A percentile compares a stretch with the other conserved stretches of the same genome.
Conservation (phyloP, 352 stramenopile genomes). For the Phytopythium sindhum region DNA sequence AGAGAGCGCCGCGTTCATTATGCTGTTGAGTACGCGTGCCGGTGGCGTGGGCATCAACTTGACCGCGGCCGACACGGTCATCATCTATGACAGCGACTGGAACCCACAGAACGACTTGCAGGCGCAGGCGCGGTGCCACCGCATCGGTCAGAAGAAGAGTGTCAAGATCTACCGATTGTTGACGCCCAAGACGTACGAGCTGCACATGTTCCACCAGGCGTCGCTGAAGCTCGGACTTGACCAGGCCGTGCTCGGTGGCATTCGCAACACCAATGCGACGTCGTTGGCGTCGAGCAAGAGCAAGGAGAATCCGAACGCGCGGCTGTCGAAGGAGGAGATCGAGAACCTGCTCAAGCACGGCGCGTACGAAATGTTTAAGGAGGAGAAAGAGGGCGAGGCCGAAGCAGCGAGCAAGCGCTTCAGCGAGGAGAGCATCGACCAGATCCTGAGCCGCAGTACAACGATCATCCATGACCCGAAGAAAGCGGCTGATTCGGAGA, state of each 20-base stretch:
- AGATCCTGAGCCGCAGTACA: constrained; percentile 92
- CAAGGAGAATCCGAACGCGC: constrained; percentile 36
- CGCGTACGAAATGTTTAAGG: constrained; percentile 93
- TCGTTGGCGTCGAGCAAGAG: constrained; percentile 15
- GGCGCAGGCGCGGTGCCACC: constrained; percentile 89
- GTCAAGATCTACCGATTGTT: constrained; percentile 93
- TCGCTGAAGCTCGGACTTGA: constrained; percentile 92
- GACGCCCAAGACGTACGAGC: constrained; percentile 91
- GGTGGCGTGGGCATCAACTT: constrained; percentile 99
- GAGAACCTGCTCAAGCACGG: constrained; percentile 92
- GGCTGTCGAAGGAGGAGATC: constrained; percentile 89
- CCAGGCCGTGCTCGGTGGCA: constrained; percentile 88
- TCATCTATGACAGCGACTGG: constrained; percentile 99
- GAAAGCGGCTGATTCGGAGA: constrained; percentile 30
- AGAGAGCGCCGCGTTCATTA: constrained; percentile 88
- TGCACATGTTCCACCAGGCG: constrained; percentile 93
- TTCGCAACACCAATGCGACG: constrained; percentile 63
- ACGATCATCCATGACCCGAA: constrained; percentile 87
- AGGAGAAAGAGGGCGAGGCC: constrained; percentile 85
- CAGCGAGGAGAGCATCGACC: constrained; percentile 97
- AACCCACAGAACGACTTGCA: constrained; percentile 98
- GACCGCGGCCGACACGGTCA: constrained; percentile 93
- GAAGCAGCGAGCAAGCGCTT: constrained; percentile 95
- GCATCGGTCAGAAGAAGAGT: constrained; percentile 92
- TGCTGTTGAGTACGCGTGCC: constrained; percentile 97